Evolutionary conservation across 1,284 basidiomycete species (phyloP).

Genomic region (Cutaneotrichosporon dermatis): DNA sequence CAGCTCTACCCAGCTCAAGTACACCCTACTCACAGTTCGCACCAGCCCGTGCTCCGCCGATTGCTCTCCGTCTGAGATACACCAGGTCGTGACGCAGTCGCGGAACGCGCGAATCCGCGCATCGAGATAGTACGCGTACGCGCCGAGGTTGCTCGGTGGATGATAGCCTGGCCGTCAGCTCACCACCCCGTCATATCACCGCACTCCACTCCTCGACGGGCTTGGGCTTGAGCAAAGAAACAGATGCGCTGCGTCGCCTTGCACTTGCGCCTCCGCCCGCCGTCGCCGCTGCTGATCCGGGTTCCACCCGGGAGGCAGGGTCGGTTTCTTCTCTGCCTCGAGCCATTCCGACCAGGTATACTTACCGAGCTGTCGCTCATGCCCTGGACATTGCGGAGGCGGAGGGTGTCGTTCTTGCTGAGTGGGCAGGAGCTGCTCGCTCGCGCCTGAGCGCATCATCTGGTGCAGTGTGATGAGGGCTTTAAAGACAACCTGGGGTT

Average conservation of each 20-base stretch:
- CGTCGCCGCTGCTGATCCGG: neutral
- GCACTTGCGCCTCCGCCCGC: no score
- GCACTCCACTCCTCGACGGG: neutral
- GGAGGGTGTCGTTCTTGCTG: slow-evolving; percentile 70
- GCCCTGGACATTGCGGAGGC: slow-evolving; percentile 69
- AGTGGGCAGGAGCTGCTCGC: slow-evolving; percentile 85
- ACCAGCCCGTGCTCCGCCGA: slow-evolving; percentile 54
- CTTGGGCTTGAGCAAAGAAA: no score
- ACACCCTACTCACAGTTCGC: slow-evolving; percentile 37
- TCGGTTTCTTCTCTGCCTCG: neutral
- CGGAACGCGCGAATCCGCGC: slow-evolving; percentile 81
- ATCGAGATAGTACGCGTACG: slow-evolving; percentile 87
- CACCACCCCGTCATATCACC: neutral
- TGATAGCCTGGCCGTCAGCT: slow-evolving; percentile 61
- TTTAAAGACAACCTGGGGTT: slow-evolving; percentile 82
- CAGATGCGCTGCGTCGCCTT: no score
- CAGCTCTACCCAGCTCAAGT: neutral
- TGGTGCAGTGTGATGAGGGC: slow-evolving; percentile 90
- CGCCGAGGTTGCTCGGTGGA: slow-evolving; percentile 76
- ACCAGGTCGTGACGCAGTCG: slow-evolving; percentile 92
- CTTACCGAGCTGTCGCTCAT: slow-evolving; percentile 43
- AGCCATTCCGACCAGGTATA: neutral
- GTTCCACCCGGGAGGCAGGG: neutral
- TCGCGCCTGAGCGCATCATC: slow-evolving; percentile 88
- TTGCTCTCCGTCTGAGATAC: slow-evolving; percentile 85